A percentile compares a stretch with the other conserved stretches of the same genome.
These are phyloP conservation scores for Podaxis sp. DNA, from an alignment of 768 basidiomycete genomes.

Conservation along the genomic window DNA sequence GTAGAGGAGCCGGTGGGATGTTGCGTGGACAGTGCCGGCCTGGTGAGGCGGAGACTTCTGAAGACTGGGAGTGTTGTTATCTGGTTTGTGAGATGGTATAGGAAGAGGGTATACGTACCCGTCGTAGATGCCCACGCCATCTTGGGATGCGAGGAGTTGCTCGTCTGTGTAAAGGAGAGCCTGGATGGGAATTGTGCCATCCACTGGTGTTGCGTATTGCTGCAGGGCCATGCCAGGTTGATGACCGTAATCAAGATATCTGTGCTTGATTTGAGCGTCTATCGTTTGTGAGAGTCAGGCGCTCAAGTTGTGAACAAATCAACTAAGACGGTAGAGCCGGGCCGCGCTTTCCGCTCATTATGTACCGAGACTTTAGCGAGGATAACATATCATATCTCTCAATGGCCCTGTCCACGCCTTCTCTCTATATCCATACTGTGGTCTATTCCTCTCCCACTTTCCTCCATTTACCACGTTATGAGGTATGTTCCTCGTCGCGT, in stretches of 20 bases:
- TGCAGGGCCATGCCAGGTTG: constrained; percentile 42
- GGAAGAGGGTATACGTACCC: constrained; percentile 51
- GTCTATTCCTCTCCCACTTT: not conserved
- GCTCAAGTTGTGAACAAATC: not conserved
- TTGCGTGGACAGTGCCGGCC: constrained; percentile 64
- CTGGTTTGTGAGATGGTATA: constrained; percentile 17
- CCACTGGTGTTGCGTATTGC: constrained; percentile 51
- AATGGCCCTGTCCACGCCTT: not conserved
- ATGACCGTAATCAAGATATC: not conserved
- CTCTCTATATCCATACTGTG: not conserved
- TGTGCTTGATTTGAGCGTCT: not conserved
- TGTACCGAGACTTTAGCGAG: constrained; percentile 7
- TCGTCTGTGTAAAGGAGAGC: constrained; percentile 83
- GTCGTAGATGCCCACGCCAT: constrained; percentile 86
- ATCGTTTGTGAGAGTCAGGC: not conserved
- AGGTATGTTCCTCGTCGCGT: not conserved
- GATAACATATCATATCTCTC: not conserved
- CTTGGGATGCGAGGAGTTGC: constrained; percentile 65
- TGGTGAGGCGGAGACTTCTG: constrained; percentile 84
- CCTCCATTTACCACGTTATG: not conserved
- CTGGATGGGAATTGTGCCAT: constrained; percentile 74
- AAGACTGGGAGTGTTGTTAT: constrained; percentile 43
- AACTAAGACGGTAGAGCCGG: too few species aligned
- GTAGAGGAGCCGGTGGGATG: constrained; percentile 85
- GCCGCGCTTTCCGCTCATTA: not conserved